phyloP scores from a whole-genome alignment of 2,329 filamentous ascomycete species.

The Alternaria atra region DNA sequence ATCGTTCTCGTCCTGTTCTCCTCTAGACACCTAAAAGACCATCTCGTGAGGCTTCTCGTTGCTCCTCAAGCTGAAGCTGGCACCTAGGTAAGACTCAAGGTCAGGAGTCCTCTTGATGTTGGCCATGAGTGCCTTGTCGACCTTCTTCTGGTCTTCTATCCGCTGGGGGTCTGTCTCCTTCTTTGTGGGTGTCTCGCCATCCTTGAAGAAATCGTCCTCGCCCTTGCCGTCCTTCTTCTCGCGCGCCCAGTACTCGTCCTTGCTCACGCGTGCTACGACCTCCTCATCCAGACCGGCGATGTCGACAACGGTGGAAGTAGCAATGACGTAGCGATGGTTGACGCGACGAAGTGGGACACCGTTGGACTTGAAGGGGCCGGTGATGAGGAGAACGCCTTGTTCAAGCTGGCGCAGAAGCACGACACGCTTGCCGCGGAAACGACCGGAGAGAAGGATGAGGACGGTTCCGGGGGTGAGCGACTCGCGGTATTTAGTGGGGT shows the following conservation, averaged over 20 bases:
- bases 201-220: conserved; percentile 99
- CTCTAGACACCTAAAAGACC: conserved; percentile 73
- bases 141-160: conserved; percentile 95
- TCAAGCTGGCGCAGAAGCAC: conserved; percentile 95
- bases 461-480: conserved; percentile 93
- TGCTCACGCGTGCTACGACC: conserved; percentile 77
- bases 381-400: conserved; percentile 97
- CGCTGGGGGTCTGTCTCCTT: conserved; percentile 91
- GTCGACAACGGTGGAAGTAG: conserved; percentile 84
- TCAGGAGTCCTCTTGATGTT: conserved; percentile 97
- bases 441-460: conserved; percentile 97
- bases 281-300: conserved; percentile 78
- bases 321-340: conserved; percentile 92
- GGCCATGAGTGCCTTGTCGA: conserved; percentile 93
- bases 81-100: conserved; percentile 89
- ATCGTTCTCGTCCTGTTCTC: neutral
- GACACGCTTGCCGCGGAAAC: conserved; percentile 99
- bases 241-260: conserved; percentile 90
- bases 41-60: conserved; percentile 99
- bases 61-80: conserved; percentile 97
- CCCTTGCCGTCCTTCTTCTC: conserved; percentile 93
- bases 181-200: conserved; percentile 89
- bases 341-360: conserved; percentile 94
- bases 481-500: conserved; percentile 85
- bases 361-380: conserved; percentile 99